Evolutionary conservation across 192 early-diverging fungal species (phyloP), one percentile per base, ranked within the genome.

Genomic region (Umbelopsis ramanniana): DNA sequence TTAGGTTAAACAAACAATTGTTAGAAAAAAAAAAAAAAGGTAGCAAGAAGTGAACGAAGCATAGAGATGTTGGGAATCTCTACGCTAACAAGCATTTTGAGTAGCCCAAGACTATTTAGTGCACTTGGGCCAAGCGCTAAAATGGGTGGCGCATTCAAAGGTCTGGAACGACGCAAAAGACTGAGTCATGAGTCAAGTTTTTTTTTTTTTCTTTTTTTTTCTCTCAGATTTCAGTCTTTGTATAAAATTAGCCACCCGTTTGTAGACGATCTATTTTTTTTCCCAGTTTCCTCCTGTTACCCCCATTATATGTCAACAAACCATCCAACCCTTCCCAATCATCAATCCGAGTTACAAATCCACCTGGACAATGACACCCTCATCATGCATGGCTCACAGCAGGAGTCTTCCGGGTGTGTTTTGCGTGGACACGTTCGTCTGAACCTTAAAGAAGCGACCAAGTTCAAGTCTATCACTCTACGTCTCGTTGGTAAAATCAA

Each of bases 381-480:
- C 10, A 75, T 72, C 10, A 80, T 85, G 74, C 79, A 70, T 47
- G 84, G 83, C 11, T 46, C 69, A 33, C 45, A 72, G 19, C 14
- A 55, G 11, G 83, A 85, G 57, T 81, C 83, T 1, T 74, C 78
- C 5, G 83, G 84, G 12, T 81, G 80, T 60, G 54, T 89, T n/a
- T 68, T 90, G 17, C 79, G 85, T 67, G 89, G 89, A 4, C 74
- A 82, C 12, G 71, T 90, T 21, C 60, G 81, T 7, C 69, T 89
- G 23, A 79, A 76, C 40, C 47, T 88, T 15, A 52, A 67, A 29
- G 86, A 90, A 47, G 33, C 80, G 0, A 79, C 80, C 10, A 82
- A 85, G 17, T 71, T 89, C 21, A 83, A 81, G 14, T 80, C 84
- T 5, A 81, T 90, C 40, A 70, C 43, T 37, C 67, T 90, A 3